These are phyloP conservation scores for Trapa bicornis DNA, from an alignment of 345 rosid genomes.

Conservation along the genomic window DNA sequence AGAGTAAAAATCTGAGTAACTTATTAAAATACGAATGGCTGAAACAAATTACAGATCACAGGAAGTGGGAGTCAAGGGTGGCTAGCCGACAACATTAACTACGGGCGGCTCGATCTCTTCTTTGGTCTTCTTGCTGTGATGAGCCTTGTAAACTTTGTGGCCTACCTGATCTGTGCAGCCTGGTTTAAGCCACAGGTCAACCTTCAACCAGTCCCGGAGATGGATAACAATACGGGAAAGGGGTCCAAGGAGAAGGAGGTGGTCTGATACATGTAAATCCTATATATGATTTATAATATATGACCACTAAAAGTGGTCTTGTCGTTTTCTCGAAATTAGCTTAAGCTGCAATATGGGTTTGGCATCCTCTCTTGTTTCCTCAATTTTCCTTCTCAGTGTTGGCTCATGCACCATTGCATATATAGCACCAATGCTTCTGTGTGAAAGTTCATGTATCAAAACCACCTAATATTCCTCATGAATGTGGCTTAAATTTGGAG, in stretches of 20 bases:
- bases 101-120: conserved; percentile 52
- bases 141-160: conserved; percentile 29
- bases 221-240: conserved; percentile 11
- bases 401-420: too few relatives aligned
- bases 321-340: not conserved
- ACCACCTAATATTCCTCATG: too few relatives aligned
- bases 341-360: too few relatives aligned
- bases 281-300: not conserved
- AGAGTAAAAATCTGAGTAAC: too few relatives aligned
- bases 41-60: conserved; percentile 7
- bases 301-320: not conserved
- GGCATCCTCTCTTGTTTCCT: too few relatives aligned
- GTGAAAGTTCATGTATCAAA: too few relatives aligned
- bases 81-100: conserved; percentile 41
- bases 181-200: conserved; percentile 29
- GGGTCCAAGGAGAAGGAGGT: conserved; percentile 15
- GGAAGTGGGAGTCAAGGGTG: conserved; percentile 31
- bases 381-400: too few relatives aligned
- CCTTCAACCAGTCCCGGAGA: conserved; percentile 18
- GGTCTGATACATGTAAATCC: conserved; percentile 4
- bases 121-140: conserved; percentile 38
- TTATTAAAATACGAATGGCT: not conserved
- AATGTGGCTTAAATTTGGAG: too few relatives aligned
- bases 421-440: too few relatives aligned
- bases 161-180: conserved; percentile 27